These are phyloP conservation scores for Camellia sinensis DNA, from an alignment of 148 eudicot genomes.

Conservation along the genomic window DNA sequence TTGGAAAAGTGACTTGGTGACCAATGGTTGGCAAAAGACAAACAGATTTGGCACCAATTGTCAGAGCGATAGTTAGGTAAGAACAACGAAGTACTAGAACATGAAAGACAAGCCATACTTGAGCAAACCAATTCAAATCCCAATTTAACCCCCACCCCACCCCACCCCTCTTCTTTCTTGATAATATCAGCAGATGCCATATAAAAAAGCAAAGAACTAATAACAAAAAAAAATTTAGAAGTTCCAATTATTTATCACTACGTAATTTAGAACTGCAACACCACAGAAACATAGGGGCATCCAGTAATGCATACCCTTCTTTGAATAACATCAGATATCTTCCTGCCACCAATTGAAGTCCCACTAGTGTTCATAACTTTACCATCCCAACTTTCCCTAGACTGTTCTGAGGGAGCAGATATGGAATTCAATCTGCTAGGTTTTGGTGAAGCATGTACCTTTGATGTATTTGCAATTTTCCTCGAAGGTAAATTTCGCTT, in stretches of 20 bases:
- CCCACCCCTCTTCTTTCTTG: no score
- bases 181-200: no score
- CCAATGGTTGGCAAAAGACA: background rate
- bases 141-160: no score
- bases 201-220: background rate
- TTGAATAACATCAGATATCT: conserved; percentile 77
- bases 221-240: background rate
- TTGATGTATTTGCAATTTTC: conserved; percentile 52
- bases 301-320: conserved; percentile 39
- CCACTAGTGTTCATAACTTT: conserved; percentile 42
- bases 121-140: no score
- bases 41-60: background rate
- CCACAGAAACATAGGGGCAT: background rate
- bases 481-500: conserved; percentile 52
- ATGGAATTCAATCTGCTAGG: conserved; percentile 39
- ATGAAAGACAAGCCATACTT: no score
- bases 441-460: conserved; percentile 46
- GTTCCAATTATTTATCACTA: background rate
- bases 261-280: background rate
- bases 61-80: background rate
- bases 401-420: conserved; percentile 41
- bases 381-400: conserved; percentile 58
- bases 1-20: background rate
- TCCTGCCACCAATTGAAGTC: conserved; percentile 40
- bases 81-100: background rate